A percentile compares a stretch with the other conserved stretches of the same genome.
phyloP scores from a whole-genome alignment of 1,284 basidiomycete genomes.

The Leccinum solheimii region DNA sequence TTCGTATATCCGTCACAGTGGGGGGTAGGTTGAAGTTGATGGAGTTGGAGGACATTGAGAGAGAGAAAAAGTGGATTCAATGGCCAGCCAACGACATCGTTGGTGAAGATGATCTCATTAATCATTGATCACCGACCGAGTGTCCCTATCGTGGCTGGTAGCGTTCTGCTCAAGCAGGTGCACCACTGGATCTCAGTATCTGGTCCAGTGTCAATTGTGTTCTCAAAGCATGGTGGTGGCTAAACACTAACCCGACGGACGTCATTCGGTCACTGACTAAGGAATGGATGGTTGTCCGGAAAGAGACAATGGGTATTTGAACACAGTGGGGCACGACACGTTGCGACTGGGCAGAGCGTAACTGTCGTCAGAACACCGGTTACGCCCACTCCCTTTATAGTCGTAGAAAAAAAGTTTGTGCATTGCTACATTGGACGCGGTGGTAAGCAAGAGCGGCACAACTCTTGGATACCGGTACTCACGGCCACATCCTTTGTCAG shows the following conservation, averaged over 20 bases:
- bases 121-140: not conserved
- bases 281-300: not conserved
- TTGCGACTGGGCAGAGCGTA: constrained; percentile 8
- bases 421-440: not conserved
- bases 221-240: not conserved
- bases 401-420: not conserved
- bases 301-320: not conserved
- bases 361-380: not conserved
- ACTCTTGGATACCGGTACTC: not conserved
- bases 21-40: not conserved
- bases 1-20: not conserved
- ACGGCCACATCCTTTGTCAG: no score
- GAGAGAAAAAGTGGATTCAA: not conserved
- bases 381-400: not conserved
- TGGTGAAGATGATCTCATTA: not conserved
- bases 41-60: not conserved
- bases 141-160: not conserved
- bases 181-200: not conserved
- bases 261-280: not conserved
- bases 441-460: no score
- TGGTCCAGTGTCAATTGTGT: not conserved
- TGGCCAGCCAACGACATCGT: no score
- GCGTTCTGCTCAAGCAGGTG: not conserved
- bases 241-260: not conserved
- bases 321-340: not conserved